Evolutionary conservation across 192 early-diverging fungal species (phyloP), one percentile per base, ranked within the genome.

Genomic region (Pilaira anomala): DNA sequence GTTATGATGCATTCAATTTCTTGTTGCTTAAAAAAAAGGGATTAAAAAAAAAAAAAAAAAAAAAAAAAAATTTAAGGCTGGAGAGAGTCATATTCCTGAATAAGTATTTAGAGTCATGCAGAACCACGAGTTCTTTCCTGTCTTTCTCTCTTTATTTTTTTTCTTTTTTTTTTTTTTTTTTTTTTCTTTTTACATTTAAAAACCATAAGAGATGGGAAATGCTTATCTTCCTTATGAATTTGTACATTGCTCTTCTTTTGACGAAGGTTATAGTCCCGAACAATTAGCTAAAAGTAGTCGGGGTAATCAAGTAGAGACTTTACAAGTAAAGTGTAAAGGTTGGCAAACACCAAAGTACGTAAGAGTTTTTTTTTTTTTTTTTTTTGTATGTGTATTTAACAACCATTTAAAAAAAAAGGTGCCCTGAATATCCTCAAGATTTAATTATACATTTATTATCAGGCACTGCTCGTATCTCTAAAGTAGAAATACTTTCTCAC

Each of bases 401-500:
- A 33, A 29, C 14, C 13, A 25, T 5, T 18, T 16, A 30, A 45
- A 19, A 9, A 28, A 28, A 12, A 26, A 21, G 40, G 30, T 62
- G 49, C 45, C 62, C 62, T 39, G 61, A 65, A 39, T 92, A 82
- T 59, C 90, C 90, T 16, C 90, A 92, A 75, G 74, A 76, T 42
- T 63, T 92, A 12, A 79, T 88, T 29, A 53, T 92, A 22, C 76
- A 75, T 48, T 72, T 90, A 25, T 60, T 68, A 2, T 65, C 75
- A 45, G 86, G 86, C 3, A 52, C 66, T 40, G 83, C 82, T 45
- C 76, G 80, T 39, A 72, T 92, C 21, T 68, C 76, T 24, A 87
- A 89, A 70, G 72, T 92, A 41, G 83, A 92, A 62, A 68, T 91
- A 26, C 65, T 92, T 13, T 81, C 81, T 11, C 90, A 92, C 66